Conservation (phyloP, 495 filamentous ascomycete species). For the Alectoria sarmentosa region DNA sequence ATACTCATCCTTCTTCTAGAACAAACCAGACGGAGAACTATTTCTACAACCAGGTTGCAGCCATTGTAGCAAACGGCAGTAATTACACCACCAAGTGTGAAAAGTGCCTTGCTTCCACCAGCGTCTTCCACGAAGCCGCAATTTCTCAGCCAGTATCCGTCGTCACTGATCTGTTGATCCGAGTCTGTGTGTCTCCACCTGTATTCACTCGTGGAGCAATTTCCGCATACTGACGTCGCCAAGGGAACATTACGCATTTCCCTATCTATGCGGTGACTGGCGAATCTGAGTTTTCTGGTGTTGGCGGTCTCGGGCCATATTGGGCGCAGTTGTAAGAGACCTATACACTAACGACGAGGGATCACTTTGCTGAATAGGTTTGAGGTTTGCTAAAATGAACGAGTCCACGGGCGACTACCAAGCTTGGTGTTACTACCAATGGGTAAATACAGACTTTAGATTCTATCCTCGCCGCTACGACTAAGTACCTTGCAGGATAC, state of each 20-base stretch:
- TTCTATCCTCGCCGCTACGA: neutral
- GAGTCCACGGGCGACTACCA: slow-evolving; percentile 26
- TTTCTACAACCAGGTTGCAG: slow-evolving; percentile 25
- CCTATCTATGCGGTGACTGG: slow-evolving; percentile 19
- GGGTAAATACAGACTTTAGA: neutral
- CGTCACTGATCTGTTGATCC: slow-evolving; percentile 24
- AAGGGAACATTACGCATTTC: slow-evolving; percentile 18
- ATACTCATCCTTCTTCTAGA: neutral
- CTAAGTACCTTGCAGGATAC: slow-evolving; percentile 12
- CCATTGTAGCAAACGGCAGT: slow-evolving; percentile 20
- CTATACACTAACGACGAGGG: neutral
- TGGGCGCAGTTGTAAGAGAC: slow-evolving; percentile 21
- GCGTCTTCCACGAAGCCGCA: slow-evolving; percentile 26
- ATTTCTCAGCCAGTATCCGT: slow-evolving; percentile 21
- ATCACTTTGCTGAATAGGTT: neutral
- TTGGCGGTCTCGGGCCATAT: slow-evolving; percentile 25
- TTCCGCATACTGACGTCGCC: neutral
- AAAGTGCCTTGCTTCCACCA: slow-evolving; percentile 23
- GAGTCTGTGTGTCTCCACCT: slow-evolving; percentile 1
- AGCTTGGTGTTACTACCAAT: slow-evolving; percentile 26
- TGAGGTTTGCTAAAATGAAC: slow-evolving; percentile 23
- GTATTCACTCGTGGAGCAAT: neutral
- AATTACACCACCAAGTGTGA: slow-evolving; percentile 18
- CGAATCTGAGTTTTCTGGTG: slow-evolving; percentile 19
- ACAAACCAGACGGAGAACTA: slow-evolving; percentile 20